Conservation (phyloP, 179 eudicot species). For the Spergularia azorica region DNA sequence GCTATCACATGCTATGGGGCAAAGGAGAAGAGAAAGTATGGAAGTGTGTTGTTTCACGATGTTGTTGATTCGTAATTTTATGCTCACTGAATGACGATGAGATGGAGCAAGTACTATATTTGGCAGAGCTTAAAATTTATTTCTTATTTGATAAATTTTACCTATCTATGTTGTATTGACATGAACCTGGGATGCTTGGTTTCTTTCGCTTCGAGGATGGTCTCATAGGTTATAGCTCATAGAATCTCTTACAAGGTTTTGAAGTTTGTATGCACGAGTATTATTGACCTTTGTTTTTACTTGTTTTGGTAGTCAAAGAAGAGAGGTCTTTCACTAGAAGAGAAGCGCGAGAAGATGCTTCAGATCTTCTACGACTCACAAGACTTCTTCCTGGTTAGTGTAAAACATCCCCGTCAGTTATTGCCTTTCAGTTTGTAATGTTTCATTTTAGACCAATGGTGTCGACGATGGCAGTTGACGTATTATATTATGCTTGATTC, state of each 20-base stretch:
- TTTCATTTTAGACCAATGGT: neutral
- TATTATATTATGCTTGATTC: slow-evolving; percentile 2
- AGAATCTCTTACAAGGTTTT: neutral
- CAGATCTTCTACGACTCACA: slow-evolving; percentile 96
- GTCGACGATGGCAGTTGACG: neutral
- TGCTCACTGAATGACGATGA: neutral
- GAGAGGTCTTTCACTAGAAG: slow-evolving; percentile 95
- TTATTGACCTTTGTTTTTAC: slow-evolving; percentile 1
- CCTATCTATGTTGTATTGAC: neutral
- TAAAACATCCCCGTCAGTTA: neutral
- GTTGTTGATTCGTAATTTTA: neutral
- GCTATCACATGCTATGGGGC: too few relatives aligned
- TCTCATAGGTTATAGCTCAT: neutral
- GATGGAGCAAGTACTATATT: neutral
- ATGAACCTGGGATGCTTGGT: neutral
- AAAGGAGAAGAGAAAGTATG: neutral
- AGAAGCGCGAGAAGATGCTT: slow-evolving; percentile 95
- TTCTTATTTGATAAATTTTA: neutral
- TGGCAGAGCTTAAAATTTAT: neutral
- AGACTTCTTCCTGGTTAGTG: slow-evolving; percentile 93
- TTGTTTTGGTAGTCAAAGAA: slow-evolving; percentile 73
- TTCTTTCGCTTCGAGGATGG: slow-evolving; percentile 12
- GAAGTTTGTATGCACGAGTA: neutral
- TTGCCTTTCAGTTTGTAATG: neutral
- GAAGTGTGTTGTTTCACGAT: too few relatives aligned